Evolutionary conservation across 2,329 filamentous ascomycete species (phyloP).

Genomic region (Xylariomycetidae sp.): DNA sequence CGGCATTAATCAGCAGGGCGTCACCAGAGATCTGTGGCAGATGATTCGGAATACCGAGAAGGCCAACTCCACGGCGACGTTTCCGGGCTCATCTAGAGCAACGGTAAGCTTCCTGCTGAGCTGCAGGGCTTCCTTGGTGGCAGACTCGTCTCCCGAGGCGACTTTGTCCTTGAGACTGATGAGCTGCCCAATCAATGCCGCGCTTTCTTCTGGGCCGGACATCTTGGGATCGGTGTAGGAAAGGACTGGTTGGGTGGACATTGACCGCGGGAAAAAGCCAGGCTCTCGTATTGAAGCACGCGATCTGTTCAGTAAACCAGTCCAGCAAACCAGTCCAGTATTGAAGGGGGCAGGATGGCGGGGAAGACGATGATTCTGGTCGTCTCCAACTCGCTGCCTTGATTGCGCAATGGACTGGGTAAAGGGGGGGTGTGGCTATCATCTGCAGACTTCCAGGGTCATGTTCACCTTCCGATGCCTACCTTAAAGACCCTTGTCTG

Average conservation of each 20-base stretch:
- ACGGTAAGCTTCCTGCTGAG: slow-evolving; percentile 8
- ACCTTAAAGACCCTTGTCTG: too few relatives aligned
- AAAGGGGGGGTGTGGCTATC: too few relatives aligned
- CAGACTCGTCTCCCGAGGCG: slow-evolving; percentile 1
- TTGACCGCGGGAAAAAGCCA: neutral
- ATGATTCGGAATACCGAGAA: slow-evolving; percentile 8
- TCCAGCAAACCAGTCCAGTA: neutral
- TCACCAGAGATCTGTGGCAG: neutral
- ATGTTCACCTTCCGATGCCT: too few relatives aligned
- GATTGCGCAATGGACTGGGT: too few relatives aligned
- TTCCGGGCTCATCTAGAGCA: slow-evolving; percentile 10
- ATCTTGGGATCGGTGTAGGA: neutral
- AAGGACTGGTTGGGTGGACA: neutral
- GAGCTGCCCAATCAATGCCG: neutral
- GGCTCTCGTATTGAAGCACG: neutral
- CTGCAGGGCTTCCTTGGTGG: slow-evolving; percentile 8
- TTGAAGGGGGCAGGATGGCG: neutral
- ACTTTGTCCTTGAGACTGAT: slow-evolving; percentile 1
- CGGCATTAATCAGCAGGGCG: neutral
- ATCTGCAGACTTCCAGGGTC: too few relatives aligned
- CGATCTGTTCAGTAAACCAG: neutral
- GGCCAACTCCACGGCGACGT: slow-evolving; percentile 9
- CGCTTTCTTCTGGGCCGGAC: neutral
- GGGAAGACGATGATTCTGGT: neutral
- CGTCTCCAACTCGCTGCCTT: too few relatives aligned